Percentiles rank a stretch among this genome's conserved stretches.
These are phyloP conservation scores for Pinus tabuliformis DNA, from an alignment of 75 land plant species.

Conservation along the genomic window DNA sequence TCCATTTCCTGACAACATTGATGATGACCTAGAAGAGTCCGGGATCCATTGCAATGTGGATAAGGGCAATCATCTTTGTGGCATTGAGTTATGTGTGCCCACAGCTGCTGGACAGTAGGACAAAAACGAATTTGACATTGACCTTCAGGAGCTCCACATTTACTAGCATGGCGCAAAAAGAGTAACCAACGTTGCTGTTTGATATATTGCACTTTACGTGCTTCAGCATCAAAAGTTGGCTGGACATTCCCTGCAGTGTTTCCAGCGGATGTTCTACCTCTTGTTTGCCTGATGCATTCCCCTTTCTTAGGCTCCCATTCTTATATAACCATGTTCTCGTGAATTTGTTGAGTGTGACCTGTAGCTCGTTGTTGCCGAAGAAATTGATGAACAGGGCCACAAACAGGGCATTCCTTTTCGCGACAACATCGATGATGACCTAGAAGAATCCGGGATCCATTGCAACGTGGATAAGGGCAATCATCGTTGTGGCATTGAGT, in stretches of 20 bases:
- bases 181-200: slow-evolving; percentile 81
- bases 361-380: slow-evolving; percentile 9
- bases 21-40: slow-evolving; percentile 55
- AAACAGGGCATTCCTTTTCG: slow-evolving; percentile 72
- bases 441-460: slow-evolving; percentile 44
- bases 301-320: too few relatives aligned
- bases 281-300: too few relatives aligned
- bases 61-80: slow-evolving; percentile 36
- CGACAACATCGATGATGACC: slow-evolving; percentile 57
- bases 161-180: slow-evolving; percentile 80
- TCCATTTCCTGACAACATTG: slow-evolving; percentile 37
- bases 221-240: slow-evolving; percentile 11
- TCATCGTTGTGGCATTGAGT: slow-evolving; percentile 30
- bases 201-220: slow-evolving; percentile 20
- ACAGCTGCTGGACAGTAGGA: slow-evolving; percentile 52
- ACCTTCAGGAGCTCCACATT: slow-evolving; percentile 62
- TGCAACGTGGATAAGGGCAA: slow-evolving; percentile 68
- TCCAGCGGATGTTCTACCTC: slow-evolving; percentile 1
- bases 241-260: slow-evolving; percentile 6
- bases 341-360: not conserved
- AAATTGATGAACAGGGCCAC: slow-evolving; percentile 63
- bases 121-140: slow-evolving; percentile 58
- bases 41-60: slow-evolving; percentile 61
- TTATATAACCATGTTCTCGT: too few relatives aligned
- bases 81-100: slow-evolving; percentile 58